Conservation (phyloP, 768 basidiomycete genomes). For the Lepiota venenata region DNA sequence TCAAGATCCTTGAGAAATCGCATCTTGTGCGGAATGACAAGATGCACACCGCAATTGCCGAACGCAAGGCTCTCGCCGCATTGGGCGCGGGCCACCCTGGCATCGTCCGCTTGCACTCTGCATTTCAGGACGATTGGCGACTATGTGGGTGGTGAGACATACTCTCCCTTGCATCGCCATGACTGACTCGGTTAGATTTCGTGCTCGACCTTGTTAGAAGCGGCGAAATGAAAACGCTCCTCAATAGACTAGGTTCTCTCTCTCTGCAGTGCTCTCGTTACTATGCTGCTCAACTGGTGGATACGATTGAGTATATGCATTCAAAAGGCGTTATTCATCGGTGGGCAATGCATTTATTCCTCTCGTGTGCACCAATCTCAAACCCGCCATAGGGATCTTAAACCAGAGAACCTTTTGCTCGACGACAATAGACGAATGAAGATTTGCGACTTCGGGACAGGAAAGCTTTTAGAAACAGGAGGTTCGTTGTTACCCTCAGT, state of each 20-base stretch:
- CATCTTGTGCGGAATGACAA: conserved; percentile 80
- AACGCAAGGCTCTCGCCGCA: conserved; percentile 72
- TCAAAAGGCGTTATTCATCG: conserved; percentile 87
- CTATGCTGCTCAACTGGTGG: conserved; percentile 88
- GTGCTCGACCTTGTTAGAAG: conserved; percentile 75
- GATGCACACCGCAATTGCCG: conserved; percentile 70
- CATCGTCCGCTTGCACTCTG: conserved; percentile 75
- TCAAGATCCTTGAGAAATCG: conserved; percentile 70
- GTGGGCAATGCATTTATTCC: background rate
- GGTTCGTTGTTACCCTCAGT: background rate
- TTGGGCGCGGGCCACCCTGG: conserved; percentile 73
- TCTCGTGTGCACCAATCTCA: background rate
- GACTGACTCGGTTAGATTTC: conserved; percentile 49
- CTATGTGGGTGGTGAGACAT: conserved; percentile 58
- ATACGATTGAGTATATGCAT: conserved; percentile 91
- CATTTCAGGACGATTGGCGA: conserved; percentile 83
- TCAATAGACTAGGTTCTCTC: conserved; percentile 81
- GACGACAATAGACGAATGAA: conserved; percentile 85
- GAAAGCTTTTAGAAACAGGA: conserved; percentile 6
- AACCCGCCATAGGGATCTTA: conserved; percentile 47
- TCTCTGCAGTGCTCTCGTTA: conserved; percentile 72
- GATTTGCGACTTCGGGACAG: conserved; percentile 96
- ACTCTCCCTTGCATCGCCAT: background rate
- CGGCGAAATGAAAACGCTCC: conserved; percentile 73
- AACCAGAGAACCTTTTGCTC: conserved; percentile 89